Base-by-base conservation (phyloP, 768 basidiomycete genomes). In the Lenzites betulinus region DNA sequence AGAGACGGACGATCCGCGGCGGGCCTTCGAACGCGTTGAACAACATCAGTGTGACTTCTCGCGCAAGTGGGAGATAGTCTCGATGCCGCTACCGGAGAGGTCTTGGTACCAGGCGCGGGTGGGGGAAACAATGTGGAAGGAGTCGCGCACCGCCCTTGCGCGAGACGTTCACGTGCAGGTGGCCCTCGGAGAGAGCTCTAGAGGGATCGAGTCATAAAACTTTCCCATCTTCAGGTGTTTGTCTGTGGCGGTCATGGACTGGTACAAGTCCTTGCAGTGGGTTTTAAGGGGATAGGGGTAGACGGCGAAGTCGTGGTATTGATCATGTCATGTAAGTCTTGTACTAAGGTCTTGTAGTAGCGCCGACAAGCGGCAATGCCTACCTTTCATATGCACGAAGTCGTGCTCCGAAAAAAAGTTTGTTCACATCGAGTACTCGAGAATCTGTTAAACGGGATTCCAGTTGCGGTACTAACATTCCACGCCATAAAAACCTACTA, bases 31-130 rank as follows among this genome's bases (percentile, higher is more conserved):
- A 87, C 0, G 84, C 84, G 59, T 74, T 76, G 72, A n/a, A n/a
- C n/a, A 89, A 87, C 69, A 88, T 69, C 58, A 88, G 74, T 0
- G 86, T 87, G 33, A 88, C 79, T 88, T 88, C 65, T 88, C 85
- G n/a, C 81, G 77, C 35, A 87, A 50, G 63, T 88, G 86, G 1
- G 86, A 74, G 43, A 86, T 79, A 0, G 84, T 87, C 70, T 86
- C 86, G 39, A 42, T 60, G 86, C 87, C 87, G 61, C 86, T 85
- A 7, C 89, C 89, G 20, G 83, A 85, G 46, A 88, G 76, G 68
- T 90, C 88, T 66, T 90, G 87, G 63, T 90, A 90, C 89, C 88
- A 90, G 2, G 86, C 84, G 47, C 71, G 74, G 42, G 76, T 81
- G 20, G 78, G 71, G 57, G 82, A 75, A 18, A 81, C 73, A 61